Conservation (phyloP, 1,284 basidiomycete species). For the Omphalotus olearius region DNA sequence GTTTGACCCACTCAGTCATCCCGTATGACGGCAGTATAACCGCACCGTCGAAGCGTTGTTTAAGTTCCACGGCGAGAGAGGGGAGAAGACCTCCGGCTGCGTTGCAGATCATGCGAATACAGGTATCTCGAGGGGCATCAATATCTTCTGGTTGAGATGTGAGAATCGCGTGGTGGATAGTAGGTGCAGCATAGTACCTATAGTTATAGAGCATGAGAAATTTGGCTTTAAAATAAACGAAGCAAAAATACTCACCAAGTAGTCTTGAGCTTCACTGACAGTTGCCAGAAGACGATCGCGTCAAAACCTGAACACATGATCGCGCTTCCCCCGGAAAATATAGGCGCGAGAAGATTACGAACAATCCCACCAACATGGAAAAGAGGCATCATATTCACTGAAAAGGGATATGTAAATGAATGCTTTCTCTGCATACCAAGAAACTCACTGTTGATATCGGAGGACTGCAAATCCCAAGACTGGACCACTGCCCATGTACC, state of each 20-base stretch:
- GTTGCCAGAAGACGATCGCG: conserved; percentile 55
- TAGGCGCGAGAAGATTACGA: conserved; percentile 57
- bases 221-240: neutral
- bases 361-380: conserved; percentile 68
- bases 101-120: conserved; percentile 43
- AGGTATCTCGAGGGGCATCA: conserved; percentile 28
- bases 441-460: conserved; percentile 40
- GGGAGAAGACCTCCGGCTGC: conserved; percentile 43
- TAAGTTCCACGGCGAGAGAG: conserved; percentile 36
- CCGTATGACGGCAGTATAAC: conserved; percentile 43
- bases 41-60: conserved; percentile 33
- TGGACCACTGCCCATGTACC: conserved; percentile 55
- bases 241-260: conserved; percentile 40
- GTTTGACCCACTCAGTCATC: conserved; percentile 37
- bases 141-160: conserved; percentile 32
- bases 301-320: conserved; percentile 60
- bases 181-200: conserved; percentile 46
- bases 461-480: conserved; percentile 49
- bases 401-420: neutral
- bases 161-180: conserved; percentile 43
- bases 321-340: conserved; percentile 53
- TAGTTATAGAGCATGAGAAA: neutral
- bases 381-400: conserved; percentile 65
- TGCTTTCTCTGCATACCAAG: too few species aligned
- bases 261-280: conserved; percentile 40